Percentiles rank a stretch among this genome's conserved stretches.
These are phyloP conservation scores for Aspergillus taichungensis DNA, from an alignment of 495 filamentous ascomycete genomes.

Conservation along the genomic window DNA sequence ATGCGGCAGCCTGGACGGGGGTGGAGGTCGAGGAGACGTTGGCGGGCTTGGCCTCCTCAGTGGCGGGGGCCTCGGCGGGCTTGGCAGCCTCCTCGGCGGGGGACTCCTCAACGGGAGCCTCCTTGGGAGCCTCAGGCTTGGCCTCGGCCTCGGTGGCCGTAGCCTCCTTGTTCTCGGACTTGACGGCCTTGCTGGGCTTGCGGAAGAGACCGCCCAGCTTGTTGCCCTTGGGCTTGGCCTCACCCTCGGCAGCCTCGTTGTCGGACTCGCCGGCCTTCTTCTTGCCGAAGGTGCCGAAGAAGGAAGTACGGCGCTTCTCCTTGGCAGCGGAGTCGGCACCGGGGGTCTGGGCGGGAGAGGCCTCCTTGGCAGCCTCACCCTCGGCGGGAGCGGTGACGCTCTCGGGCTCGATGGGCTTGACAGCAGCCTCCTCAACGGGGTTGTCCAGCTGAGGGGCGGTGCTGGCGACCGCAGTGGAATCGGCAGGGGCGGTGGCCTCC, in stretches of 20 bases:
- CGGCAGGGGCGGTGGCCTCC: slow-evolving; percentile 40
- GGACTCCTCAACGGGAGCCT: slow-evolving; percentile 24
- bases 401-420: slow-evolving; percentile 37
- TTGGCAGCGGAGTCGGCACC: slow-evolving; percentile 29
- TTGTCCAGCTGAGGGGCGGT: slow-evolving; percentile 45
- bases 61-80: slow-evolving; percentile 20
- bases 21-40: slow-evolving; percentile 27
- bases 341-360: slow-evolving; percentile 22
- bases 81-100: slow-evolving; percentile 24
- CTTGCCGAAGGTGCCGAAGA: slow-evolving; percentile 46
- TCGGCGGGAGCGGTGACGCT: slow-evolving; percentile 34
- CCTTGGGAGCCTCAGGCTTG: slow-evolving; percentile 28
- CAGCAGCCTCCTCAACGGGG: slow-evolving; percentile 37
- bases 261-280: slow-evolving; percentile 44
- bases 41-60: slow-evolving; percentile 28
- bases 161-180: slow-evolving; percentile 33
- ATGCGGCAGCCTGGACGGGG: slow-evolving; percentile 44
- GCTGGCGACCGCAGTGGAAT: slow-evolving; percentile 35
- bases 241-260: slow-evolving; percentile 39
- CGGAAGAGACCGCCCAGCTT: slow-evolving; percentile 50
- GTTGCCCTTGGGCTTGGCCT: slow-evolving; percentile 42
- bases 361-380: slow-evolving; percentile 31
- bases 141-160: slow-evolving; percentile 24
- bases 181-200: slow-evolving; percentile 47
- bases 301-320: slow-evolving; percentile 47